phyloP scores from a whole-genome alignment of 345 rosid genomes.

The Streptanthus diversifolius region DNA sequence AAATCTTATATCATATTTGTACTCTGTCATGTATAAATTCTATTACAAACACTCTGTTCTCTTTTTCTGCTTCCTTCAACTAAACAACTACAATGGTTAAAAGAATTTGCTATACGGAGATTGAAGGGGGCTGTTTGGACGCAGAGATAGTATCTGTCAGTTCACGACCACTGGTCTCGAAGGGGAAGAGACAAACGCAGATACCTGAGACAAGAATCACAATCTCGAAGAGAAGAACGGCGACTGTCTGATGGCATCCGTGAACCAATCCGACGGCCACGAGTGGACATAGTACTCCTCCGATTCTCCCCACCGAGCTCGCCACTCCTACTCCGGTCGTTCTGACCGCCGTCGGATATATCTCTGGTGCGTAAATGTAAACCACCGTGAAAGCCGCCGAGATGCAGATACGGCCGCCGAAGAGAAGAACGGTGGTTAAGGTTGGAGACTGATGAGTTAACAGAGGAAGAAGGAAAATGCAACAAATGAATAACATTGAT shows the following conservation, averaged over 20 bases:
- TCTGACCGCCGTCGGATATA: conserved; percentile 89
- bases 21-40: background rate
- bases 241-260: conserved; percentile 71
- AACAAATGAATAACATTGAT: conserved; percentile 63
- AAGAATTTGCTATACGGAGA: conserved; percentile 10
- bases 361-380: conserved; percentile 88
- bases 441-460: conserved; percentile 52
- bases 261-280: conserved; percentile 82
- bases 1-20: background rate
- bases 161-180: conserved; percentile 77
- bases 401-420: conserved; percentile 84
- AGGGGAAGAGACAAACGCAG: conserved; percentile 66
- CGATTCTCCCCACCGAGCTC: conserved; percentile 90
- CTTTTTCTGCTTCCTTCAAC: background rate
- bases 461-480: conserved; percentile 74
- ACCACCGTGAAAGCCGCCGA: conserved; percentile 67
- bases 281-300: conserved; percentile 84
- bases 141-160: conserved; percentile 48
- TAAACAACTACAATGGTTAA: conserved; percentile 2
- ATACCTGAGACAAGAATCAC: conserved; percentile 59
- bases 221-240: conserved; percentile 59
- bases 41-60: background rate
- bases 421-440: conserved; percentile 68
- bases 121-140: conserved; percentile 13
- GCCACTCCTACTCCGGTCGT: conserved; percentile 83